Base-by-base conservation (phyloP, 1,284 basidiomycete genomes). In the Inonotus obliquus region DNA sequence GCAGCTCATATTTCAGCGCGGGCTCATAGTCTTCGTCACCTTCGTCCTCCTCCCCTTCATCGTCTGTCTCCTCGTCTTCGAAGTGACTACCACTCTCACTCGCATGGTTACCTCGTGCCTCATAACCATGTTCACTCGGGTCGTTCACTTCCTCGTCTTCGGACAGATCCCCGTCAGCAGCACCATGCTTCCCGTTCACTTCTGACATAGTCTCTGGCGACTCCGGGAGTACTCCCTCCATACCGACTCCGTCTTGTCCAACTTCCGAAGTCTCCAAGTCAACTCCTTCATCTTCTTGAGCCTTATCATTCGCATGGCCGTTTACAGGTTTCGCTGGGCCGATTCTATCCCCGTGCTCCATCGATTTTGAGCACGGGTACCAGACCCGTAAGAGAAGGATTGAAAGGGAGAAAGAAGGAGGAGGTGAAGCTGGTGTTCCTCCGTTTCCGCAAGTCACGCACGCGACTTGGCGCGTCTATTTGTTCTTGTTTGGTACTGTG, bases 1-100 rank as follows among this genome's bases (percentile, higher is more conserved):
- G 81, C 51, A 91, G 81, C 66, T 91, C 87, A 72, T 98, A 98
- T 72, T 98, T 98, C 69, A 98, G 81, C 0, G 91, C 83, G 2
- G 89, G 90, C 69, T 93, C 91, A n/a, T 89, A 87, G 17, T 91
- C 89, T 0, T 88, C 89, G 0, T 86, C 83, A 0, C 85, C 85
- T 14, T 59, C 65, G 41, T 60, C 56, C 21, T 65, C 48, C 6
- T 63, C 66, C 4, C 60, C 65, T 21, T 45, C 64, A 6, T 59
- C 62, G n/a, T 64, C 61, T 1, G 39, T 61, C 2, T 64, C 64
- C 23, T 52, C 51, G 25, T 17, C 29, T 52, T 52, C 51, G 13
- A 11, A 3, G n/a, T 52, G 14, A 35, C 51, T 52, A 13, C 14
- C 51, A 29, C 2, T 5, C 4, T 49, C 47, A 13, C 21, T 49